These are phyloP conservation scores for Basidiobolus meristosporus DNA, from an alignment of 371 early-diverging fungal species.

Conservation along the genomic window DNA sequence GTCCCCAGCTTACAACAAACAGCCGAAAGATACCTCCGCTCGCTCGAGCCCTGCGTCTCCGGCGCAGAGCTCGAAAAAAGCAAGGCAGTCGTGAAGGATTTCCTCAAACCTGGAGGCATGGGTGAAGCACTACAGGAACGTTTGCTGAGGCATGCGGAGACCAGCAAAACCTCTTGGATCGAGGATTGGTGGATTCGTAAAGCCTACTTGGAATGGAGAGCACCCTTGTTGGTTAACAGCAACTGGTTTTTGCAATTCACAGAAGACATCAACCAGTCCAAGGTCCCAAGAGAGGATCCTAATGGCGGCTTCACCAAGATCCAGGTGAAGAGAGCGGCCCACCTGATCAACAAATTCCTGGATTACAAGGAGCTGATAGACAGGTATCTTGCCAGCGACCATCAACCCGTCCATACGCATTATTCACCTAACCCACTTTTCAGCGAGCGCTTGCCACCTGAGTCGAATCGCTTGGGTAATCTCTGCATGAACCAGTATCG, in stretches of 20 bases:
- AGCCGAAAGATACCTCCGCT: constrained; percentile 16
- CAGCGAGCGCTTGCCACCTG: constrained; percentile 25
- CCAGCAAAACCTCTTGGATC: constrained; percentile 54
- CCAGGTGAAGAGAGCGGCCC: constrained; percentile 75
- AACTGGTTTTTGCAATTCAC: constrained; percentile 67
- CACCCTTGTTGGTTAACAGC: constrained; percentile 67
- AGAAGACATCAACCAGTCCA: constrained; percentile 48
- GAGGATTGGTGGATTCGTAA: constrained; percentile 72
- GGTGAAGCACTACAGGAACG: constrained; percentile 30
- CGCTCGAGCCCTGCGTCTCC: constrained; percentile 20
- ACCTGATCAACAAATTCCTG: constrained; percentile 41
- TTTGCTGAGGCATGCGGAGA: constrained; percentile 25
- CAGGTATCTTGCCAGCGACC: constrained; percentile 12
- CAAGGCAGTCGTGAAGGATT: constrained; percentile 14
- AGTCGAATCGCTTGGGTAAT: constrained; percentile 23
- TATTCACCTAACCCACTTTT: background rate
- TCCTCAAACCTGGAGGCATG: constrained; percentile 19
- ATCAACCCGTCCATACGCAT: background rate
- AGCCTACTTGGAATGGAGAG: constrained; percentile 83
- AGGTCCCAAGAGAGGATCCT: constrained; percentile 13
- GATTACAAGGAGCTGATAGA: constrained; percentile 53
- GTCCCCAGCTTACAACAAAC: constrained; percentile 30
- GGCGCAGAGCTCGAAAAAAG: constrained; percentile 13
- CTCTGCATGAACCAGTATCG: constrained; percentile 79
- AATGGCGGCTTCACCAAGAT: constrained; percentile 41